Evolutionary conservation across 768 basidiomycete species (phyloP).

Genomic region (Fomitopsis serialis): DNA sequence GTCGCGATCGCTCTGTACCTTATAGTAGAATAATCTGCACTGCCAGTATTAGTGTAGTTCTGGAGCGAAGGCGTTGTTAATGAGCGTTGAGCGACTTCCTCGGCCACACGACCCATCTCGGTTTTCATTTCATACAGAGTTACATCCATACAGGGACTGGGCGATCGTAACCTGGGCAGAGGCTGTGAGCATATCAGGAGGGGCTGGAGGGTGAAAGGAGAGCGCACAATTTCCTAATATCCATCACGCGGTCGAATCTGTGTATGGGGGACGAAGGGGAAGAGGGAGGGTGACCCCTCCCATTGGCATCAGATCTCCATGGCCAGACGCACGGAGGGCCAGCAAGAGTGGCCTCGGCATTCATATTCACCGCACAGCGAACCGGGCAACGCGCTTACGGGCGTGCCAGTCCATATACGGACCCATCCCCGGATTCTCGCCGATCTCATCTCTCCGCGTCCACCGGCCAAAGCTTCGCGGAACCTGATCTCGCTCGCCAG

Average conservation of each 20-base stretch:
- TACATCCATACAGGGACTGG: not conserved
- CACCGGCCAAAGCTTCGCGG: not conserved
- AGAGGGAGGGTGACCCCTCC: not conserved
- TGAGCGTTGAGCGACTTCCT: no score
- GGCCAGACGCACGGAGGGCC: not conserved
- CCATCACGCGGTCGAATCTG: not conserved
- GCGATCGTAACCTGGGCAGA: not conserved
- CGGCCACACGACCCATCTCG: not conserved
- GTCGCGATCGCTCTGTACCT: no score
- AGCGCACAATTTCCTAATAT: not conserved
- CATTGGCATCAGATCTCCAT: not conserved
- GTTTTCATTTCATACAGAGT: not conserved
- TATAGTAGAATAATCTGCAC: no score
- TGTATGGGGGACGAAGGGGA: not conserved
- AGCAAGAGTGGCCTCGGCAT: not conserved
- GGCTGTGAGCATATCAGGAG: not conserved
- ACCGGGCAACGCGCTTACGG: not conserved
- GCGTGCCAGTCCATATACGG: not conserved
- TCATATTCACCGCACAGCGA: not conserved
- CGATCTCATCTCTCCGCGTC: not conserved
- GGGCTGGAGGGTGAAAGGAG: not conserved
- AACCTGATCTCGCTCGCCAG: not conserved
- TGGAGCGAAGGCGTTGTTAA: no score
- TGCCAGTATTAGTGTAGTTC: no score
- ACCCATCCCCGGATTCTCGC: not conserved